Conservation (phyloP, 805 yeast species). For the Cyberlindnera subsufficiens region DNA sequence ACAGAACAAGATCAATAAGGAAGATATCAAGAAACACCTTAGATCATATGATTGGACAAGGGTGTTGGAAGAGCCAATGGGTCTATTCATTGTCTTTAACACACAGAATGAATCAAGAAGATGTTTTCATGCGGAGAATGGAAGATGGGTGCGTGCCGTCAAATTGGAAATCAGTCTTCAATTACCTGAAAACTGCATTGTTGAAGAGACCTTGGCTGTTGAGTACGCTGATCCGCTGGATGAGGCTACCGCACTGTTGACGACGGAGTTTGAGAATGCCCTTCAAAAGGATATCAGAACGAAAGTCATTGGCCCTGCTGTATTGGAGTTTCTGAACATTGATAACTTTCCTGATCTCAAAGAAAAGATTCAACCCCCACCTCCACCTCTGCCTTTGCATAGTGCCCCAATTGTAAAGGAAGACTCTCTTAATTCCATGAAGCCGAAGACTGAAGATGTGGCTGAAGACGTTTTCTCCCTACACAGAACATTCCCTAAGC, state of each 20-base stretch:
- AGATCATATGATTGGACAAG: constrained; percentile 60
- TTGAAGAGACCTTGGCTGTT: constrained; percentile 5
- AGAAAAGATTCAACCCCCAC: constrained; percentile 25
- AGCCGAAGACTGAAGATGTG: constrained; percentile 5
- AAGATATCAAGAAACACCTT: constrained; percentile 54
- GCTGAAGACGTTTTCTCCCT: constrained; percentile 20
- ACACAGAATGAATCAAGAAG: constrained; percentile 49
- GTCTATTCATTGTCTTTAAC: constrained; percentile 70
- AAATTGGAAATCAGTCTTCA: constrained; percentile 32
- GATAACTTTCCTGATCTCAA: constrained; percentile 48
- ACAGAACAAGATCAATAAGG: constrained; percentile 32
- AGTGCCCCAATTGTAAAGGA: not conserved
- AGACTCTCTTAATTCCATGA: not conserved
- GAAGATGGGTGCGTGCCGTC: constrained; percentile 40
- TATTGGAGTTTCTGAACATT: constrained; percentile 55
- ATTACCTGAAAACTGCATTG: constrained; percentile 14
- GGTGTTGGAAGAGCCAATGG: constrained; percentile 54
- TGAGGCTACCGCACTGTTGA: constrained; percentile 52
- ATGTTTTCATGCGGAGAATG: constrained; percentile 59
- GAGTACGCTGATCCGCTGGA: constrained; percentile 35
- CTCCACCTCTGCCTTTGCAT: constrained; percentile 2
- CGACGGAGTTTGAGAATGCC: constrained; percentile 58
- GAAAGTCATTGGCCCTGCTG: constrained; percentile 62
- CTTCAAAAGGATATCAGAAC: constrained; percentile 69
- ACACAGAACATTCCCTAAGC: constrained; percentile 7